A percentile compares a stretch with the other conserved stretches of the same genome.
phyloP scores from a whole-genome alignment of 2,329 filamentous ascomycete species.

The Colletotrichum sojae region DNA sequence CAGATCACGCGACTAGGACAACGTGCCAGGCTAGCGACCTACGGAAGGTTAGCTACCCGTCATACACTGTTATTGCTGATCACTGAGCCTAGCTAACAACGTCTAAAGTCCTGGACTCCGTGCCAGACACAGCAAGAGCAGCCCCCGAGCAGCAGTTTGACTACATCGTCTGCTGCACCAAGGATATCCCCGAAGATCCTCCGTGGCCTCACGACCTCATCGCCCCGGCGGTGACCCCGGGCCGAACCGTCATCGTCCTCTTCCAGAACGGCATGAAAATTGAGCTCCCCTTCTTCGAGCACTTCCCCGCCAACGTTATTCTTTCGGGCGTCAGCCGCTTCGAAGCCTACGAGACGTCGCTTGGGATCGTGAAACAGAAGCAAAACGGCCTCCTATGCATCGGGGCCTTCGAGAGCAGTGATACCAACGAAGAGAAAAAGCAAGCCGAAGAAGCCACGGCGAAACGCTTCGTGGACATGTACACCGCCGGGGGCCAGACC shows the following conservation, averaged over 20 bases:
- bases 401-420: slow-evolving; percentile 62
- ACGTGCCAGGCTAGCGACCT: slow-evolving; percentile 63
- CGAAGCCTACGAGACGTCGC: slow-evolving; percentile 62
- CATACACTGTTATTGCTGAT: not conserved
- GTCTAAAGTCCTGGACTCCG: slow-evolving; percentile 16
- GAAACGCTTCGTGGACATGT: slow-evolving; percentile 61
- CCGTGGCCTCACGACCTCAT: slow-evolving; percentile 65
- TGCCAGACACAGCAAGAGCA: slow-evolving; percentile 37
- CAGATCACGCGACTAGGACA: slow-evolving; percentile 68
- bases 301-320: slow-evolving; percentile 66
- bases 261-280: slow-evolving; percentile 77
- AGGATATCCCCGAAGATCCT: slow-evolving; percentile 69
- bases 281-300: slow-evolving; percentile 64
- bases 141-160: slow-evolving; percentile 56
- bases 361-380: slow-evolving; percentile 66
- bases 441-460: slow-evolving; percentile 47
- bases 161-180: slow-evolving; percentile 70
- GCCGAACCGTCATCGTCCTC: slow-evolving; percentile 67
- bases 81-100: not conserved
- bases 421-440: slow-evolving; percentile 44
- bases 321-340: slow-evolving; percentile 68
- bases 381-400: slow-evolving; percentile 65
- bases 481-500: slow-evolving; percentile 61
- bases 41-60: slow-evolving; percentile 50
- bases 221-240: slow-evolving; percentile 63